Evolutionary conservation across 2,329 filamentous ascomycete species (phyloP).

Genomic region (Penicillium rolfsii): DNA sequence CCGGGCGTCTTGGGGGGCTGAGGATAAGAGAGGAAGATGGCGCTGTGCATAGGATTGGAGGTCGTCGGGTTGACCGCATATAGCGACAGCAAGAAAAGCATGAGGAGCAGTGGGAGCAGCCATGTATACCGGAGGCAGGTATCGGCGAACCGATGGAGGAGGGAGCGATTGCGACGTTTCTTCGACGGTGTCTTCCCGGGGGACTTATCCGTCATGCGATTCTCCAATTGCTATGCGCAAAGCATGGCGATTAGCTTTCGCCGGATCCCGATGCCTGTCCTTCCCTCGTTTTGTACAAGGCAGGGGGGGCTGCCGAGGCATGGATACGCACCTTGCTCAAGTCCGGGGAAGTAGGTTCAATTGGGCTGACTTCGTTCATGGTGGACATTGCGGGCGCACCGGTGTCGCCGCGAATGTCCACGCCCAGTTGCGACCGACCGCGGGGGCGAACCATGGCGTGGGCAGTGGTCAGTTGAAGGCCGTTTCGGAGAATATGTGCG

Average conservation of each 20-base stretch:
- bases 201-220: slow-evolving; percentile 33
- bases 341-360: slow-evolving; percentile 34
- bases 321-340: slow-evolving; percentile 35
- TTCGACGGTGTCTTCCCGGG: slow-evolving; percentile 44
- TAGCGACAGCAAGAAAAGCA: slow-evolving; percentile 64
- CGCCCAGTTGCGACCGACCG: slow-evolving; percentile 50
- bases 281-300: not conserved
- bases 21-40: slow-evolving; percentile 89
- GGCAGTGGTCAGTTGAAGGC: not conserved
- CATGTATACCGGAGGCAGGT: slow-evolving; percentile 59
- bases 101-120: slow-evolving; percentile 69
- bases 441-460: slow-evolving; percentile 45
- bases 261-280: not conserved
- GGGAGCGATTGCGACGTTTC: slow-evolving; percentile 48
- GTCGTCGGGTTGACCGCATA: slow-evolving; percentile 77
- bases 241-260: not conserved
- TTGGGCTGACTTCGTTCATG: slow-evolving; percentile 44
- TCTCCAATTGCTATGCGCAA: slow-evolving; percentile 27
- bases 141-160: slow-evolving; percentile 49
- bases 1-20: slow-evolving; percentile 59
- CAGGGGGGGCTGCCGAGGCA: slow-evolving; percentile 14
- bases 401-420: slow-evolving; percentile 53
- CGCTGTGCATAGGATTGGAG: slow-evolving; percentile 76
- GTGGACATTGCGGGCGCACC: slow-evolving; percentile 52
- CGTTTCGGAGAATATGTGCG: not conserved